Base-by-base conservation (phyloP, 257 asterid genomes). In the Nicotiana noctiflora region DNA sequence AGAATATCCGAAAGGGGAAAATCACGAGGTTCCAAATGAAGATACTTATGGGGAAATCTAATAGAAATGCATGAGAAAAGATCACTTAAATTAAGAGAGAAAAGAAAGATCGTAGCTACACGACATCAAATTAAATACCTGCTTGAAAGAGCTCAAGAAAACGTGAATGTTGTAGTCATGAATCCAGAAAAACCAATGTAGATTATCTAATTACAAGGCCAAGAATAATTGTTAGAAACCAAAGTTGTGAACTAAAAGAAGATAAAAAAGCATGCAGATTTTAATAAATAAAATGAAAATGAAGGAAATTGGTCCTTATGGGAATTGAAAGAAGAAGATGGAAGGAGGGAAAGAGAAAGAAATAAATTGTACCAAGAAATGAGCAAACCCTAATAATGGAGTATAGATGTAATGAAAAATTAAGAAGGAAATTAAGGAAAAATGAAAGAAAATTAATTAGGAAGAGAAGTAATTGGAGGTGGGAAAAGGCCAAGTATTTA, bases 401-500 rank as follows among this genome's bases (percentile, higher is more conserved):
- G 46, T 7, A 40, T 40, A 70, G 76, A 67, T 67, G 76, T 34
- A 67, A 55, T 6, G 61, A 25, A 60, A 21, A 59, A 59, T 59
- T 3, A 59, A 57, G 63, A 18, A 66, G 14, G 75, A 65, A 37
- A 66, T 18, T 32, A 8, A 5, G 15, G 51, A 65, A n/a, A 62
- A 49, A 31, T 2, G 34, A 70, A 51, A 77, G 56, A 80, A 63
- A 52, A 60, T 79, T 27, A 53, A 19, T 51, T 19, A 23, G 80
- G 68, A 77, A 27, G 29, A 65, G 63, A 60, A 80, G 76, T 52
- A 66, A 17, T 4, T 44, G 27, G 53, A 70, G 77, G 34, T 19
- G 18, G 77, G 46, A 19, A 81, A 61, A 31, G 70, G 82, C 19
- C 56, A 86, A 76, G 85, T 82, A 91, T 88, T 85, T 91, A 91